Evolutionary conservation across 1,284 basidiomycete species (phyloP), one percentile per base, ranked within the genome.

Genomic region (Trichosporon sp.): DNA sequence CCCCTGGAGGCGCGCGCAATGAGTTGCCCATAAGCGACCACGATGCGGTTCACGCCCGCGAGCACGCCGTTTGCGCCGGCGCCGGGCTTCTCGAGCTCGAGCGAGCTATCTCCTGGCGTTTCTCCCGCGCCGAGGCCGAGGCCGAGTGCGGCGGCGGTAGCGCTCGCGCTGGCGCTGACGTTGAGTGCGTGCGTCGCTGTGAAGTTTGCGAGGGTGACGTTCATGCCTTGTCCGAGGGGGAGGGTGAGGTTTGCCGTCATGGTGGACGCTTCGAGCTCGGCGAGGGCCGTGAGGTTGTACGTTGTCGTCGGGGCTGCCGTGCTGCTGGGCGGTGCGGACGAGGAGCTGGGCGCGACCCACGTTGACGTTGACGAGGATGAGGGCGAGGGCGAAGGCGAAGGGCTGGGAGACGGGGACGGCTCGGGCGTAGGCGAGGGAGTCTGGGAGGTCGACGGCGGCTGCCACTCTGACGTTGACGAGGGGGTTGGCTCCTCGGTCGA

Each of bases 201-300:
- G 23, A 52, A 25, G 46, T 52, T 52, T 13, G 46, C 25, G 46
- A 34, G 14, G n/a, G n/a, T n/a, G n/a, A n/a, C n/a, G n/a, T n/a
- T 34, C 33, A 7, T 34, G 46, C 29, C 46, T 23, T 25, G 25
- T 14, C 16, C 25, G 46, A 14, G 25, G 19, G 46, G 16, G 46
- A 52, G 46, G 8, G 46, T 52, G 25, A 52, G 27, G 46, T 52
- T 52, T 13, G 59, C 46, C 25, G 59, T 21, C 52, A 62, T 60
- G 32, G 73, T 65, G 34, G 67, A 62, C 14, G 71, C n/a, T n/a
- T n/a, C n/a, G n/a, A n/a, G n/a, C n/a, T n/a, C n/a, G n/a, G n/a
- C 69, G 65, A 68, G 69, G 63, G 66, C 63, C 31, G 65, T 67
- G 59, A 66, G 69, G 60, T 67, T 60, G 40, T 40, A 58, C 46